Evolutionary conservation across 441 rosid genomes (phyloP).

Genomic region (Pelargonium cotyledonis): DNA sequence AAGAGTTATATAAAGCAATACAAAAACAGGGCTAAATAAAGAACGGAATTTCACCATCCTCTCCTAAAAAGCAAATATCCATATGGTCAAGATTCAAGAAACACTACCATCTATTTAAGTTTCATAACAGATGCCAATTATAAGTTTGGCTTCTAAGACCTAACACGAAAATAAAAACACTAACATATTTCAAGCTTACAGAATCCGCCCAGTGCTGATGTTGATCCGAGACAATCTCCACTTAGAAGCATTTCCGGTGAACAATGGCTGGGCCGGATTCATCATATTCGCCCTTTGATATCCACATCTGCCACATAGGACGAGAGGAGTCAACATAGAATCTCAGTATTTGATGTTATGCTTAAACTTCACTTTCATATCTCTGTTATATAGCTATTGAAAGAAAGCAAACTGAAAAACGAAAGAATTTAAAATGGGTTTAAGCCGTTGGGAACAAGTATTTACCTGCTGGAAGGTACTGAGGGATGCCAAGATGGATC

Average conservation of each 20-base stretch:
- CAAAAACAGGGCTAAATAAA: no score
- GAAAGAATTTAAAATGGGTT: background rate
- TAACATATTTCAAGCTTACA: constrained; percentile 9
- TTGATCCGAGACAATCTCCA: background rate
- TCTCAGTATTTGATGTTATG: background rate
- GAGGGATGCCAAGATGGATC: constrained; percentile 62
- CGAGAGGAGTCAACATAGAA: background rate
- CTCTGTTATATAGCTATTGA: background rate
- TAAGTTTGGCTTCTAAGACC: constrained; percentile 15
- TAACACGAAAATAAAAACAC: background rate
- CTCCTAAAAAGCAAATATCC: background rate
- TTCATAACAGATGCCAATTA: background rate
- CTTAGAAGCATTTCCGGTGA: constrained; percentile 39
- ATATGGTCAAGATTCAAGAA: background rate
- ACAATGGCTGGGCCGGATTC: constrained; percentile 41
- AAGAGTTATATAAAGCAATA: no score
- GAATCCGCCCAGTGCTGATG: background rate
- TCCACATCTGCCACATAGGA: constrained; percentile 34
- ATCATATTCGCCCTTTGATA: constrained; percentile 37
- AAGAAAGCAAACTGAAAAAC: background rate
- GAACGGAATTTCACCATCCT: no score
- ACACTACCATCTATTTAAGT: no score
- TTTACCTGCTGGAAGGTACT: constrained; percentile 67
- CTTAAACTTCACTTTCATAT: no score
- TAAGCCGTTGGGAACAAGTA: background rate